Percentiles rank a stretch among this genome's conserved stretches.
These are phyloP conservation scores for Polygonum aviculare DNA, from an alignment of 148 eudicot genomes.

Conservation along the genomic window DNA sequence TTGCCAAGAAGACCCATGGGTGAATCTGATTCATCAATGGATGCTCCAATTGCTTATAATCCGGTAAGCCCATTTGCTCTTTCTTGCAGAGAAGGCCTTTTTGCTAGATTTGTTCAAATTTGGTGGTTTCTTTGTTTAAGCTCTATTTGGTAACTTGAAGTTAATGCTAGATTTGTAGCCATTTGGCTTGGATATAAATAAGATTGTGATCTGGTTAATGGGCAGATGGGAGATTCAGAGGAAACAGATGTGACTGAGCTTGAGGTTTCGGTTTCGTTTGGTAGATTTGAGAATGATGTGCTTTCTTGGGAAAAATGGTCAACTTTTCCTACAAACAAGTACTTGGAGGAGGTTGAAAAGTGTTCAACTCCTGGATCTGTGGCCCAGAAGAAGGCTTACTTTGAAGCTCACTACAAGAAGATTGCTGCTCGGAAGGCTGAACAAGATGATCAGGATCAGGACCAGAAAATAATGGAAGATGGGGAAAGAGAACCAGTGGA, in stretches of 20 bases:
- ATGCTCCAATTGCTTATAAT: constrained; percentile 33
- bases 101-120: constrained; percentile 4
- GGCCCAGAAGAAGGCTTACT: constrained; percentile 91
- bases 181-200: not conserved
- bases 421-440: constrained; percentile 76
- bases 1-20: constrained; percentile 32
- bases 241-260: constrained; percentile 23
- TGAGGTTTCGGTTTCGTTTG: constrained; percentile 80
- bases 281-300: constrained; percentile 78
- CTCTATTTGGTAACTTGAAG: not conserved
- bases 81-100: constrained; percentile 9
- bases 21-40: constrained; percentile 44
- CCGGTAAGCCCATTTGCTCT: constrained; percentile 37
- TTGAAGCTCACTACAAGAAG: constrained; percentile 89
- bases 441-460: constrained; percentile 55
- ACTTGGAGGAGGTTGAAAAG: constrained; percentile 87
- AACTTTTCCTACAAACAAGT: constrained; percentile 79
- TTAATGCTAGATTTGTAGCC: constrained; percentile 12
- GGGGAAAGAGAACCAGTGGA: constrained; percentile 19
- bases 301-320: constrained; percentile 99
- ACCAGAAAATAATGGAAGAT: constrained; percentile 14
- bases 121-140: not conserved
- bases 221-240: constrained; percentile 65
- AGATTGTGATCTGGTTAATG: not conserved
- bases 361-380: constrained; percentile 93